Percentiles rank a stretch among this genome's conserved stretches.
phyloP scores from a whole-genome alignment of 2,329 filamentous ascomycete species.

The Arthrobotrys sinensis region DNA sequence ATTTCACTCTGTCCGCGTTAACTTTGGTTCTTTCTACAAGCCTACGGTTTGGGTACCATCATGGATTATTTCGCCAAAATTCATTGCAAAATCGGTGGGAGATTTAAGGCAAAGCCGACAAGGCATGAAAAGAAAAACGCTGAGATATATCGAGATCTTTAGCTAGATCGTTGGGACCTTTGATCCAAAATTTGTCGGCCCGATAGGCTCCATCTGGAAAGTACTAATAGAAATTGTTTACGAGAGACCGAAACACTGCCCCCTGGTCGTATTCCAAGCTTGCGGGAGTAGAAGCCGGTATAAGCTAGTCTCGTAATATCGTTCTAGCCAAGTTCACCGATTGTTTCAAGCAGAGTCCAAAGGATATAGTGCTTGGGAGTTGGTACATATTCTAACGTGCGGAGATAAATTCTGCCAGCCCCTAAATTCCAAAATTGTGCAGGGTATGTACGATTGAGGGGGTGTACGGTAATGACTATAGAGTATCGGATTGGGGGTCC shows the following conservation, averaged over 20 bases:
- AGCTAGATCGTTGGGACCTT: background rate
- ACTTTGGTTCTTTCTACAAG: background rate
- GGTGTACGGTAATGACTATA: too few species aligned
- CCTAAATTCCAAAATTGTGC: too few species aligned
- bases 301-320: too few species aligned
- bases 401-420: too few species aligned
- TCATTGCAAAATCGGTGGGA: background rate
- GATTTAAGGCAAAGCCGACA: background rate
- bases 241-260: background rate
- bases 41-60: background rate
- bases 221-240: background rate
- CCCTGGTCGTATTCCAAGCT: background rate
- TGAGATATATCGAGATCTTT: slow-evolving; percentile 12
- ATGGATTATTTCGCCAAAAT: slow-evolving; percentile 2
- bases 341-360: too few species aligned
- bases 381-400: too few species aligned
- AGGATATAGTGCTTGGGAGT: too few species aligned
- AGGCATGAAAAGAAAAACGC: background rate
- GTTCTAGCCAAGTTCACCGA: too few species aligned
- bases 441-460: too few species aligned
- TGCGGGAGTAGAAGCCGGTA: background rate
- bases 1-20: slow-evolving; percentile 8
- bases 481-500: too few species aligned
- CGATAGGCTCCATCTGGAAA: background rate
- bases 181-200: background rate